These are phyloP conservation scores for Suhomyces bolitotheri DNA, from an alignment of 1,139 yeast species.

Conservation along the genomic window DNA sequence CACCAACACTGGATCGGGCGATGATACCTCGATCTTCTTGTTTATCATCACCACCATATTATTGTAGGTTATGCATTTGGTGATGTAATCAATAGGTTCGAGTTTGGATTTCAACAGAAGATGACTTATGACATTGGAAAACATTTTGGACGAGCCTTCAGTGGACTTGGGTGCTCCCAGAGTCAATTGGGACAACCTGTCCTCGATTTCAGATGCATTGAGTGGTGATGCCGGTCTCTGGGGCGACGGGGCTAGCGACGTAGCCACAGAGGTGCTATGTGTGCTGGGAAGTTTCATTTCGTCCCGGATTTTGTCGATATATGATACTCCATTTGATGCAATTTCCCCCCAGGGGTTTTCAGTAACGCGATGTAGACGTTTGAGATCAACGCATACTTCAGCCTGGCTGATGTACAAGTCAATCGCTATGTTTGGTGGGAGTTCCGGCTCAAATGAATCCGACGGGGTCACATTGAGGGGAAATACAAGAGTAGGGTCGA, in stretches of 20 bases:
- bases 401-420: slow-evolving; percentile 48
- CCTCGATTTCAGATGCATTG: slow-evolving; percentile 23
- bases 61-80: slow-evolving; percentile 46
- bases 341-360: slow-evolving; percentile 48
- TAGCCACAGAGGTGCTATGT: slow-evolving; percentile 11
- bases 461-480: slow-evolving; percentile 35
- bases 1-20: slow-evolving; percentile 47
- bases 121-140: slow-evolving; percentile 30
- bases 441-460: slow-evolving; percentile 34
- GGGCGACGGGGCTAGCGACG: slow-evolving; percentile 8
- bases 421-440: slow-evolving; percentile 33
- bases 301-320: slow-evolving; percentile 43
- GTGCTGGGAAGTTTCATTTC: slow-evolving; percentile 38
- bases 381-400: slow-evolving; percentile 46
- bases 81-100: slow-evolving; percentile 44
- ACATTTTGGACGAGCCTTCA: slow-evolving; percentile 12
- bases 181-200: slow-evolving; percentile 17
- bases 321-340: slow-evolving; percentile 33
- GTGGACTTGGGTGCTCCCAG: slow-evolving; percentile 5
- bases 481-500: slow-evolving; percentile 44
- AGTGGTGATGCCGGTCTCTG: slow-evolving; percentile 17
- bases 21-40: slow-evolving; percentile 44
- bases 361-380: slow-evolving; percentile 36
- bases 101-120: slow-evolving; percentile 35
- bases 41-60: slow-evolving; percentile 44